Percentiles rank a stretch among this genome's conserved stretches.
Evolutionary conservation across 2,329 filamentous ascomycete genomes (phyloP).

Genomic region (Monosporascus cannonballus): DNA sequence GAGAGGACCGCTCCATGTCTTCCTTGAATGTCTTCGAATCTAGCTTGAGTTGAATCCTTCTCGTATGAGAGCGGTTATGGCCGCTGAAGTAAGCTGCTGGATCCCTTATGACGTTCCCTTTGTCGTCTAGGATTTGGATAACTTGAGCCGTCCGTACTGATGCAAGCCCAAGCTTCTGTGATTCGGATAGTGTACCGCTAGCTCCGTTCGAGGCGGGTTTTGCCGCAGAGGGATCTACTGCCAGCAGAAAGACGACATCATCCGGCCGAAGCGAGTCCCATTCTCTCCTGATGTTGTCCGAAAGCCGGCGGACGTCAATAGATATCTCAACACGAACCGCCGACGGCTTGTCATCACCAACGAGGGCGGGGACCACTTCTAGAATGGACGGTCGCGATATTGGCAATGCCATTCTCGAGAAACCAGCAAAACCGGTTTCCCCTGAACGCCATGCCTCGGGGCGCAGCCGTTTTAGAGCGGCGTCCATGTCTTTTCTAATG

Average conservation of each 20-base stretch:
- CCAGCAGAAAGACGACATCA: constrained; percentile 83
- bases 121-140: constrained; percentile 79
- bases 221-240: constrained; percentile 58
- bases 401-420: constrained; percentile 85
- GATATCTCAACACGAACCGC: constrained; percentile 80
- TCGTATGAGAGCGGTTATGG: constrained; percentile 51
- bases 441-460: constrained; percentile 60
- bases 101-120: constrained; percentile 67
- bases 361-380: constrained; percentile 74
- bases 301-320: constrained; percentile 75
- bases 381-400: constrained; percentile 82
- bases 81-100: constrained; percentile 56
- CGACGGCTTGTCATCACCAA: constrained; percentile 79
- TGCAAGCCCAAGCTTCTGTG: constrained; percentile 60
- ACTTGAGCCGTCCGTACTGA: constrained; percentile 78
- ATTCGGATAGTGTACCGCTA: constrained; percentile 35
- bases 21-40: constrained; percentile 72
- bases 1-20: constrained; percentile 61
- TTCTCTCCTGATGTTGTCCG: constrained; percentile 69
- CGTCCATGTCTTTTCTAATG: constrained; percentile 85
- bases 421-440: constrained; percentile 71
- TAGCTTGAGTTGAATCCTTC: constrained; percentile 73
- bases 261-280: constrained; percentile 86
- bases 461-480: constrained; percentile 70
- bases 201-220: constrained; percentile 50